These are phyloP conservation scores for Dactylellina parvicollis DNA, from an alignment of 2,329 filamentous ascomycete species.

Conservation along the genomic window DNA sequence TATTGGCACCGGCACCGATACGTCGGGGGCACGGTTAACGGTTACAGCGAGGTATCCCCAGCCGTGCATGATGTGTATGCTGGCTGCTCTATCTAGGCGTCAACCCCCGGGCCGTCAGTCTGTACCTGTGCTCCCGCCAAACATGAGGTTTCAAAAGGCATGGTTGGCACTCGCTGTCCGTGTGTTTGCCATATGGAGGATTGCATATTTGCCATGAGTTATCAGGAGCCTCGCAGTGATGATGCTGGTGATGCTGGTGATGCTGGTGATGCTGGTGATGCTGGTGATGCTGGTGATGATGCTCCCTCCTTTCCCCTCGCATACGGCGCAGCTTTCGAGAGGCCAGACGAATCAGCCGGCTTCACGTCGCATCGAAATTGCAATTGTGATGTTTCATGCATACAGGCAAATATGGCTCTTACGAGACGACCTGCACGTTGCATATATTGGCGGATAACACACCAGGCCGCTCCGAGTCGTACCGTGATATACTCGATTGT, in stretches of 20 bases:
- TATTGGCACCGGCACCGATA: neutral
- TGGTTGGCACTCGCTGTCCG: neutral
- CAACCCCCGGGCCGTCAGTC: neutral
- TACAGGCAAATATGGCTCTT: constrained; percentile 24
- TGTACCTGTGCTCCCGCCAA: constrained; percentile 16
- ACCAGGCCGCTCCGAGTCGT: constrained; percentile 27
- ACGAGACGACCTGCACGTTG: neutral
- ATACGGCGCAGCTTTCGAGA: constrained; percentile 4
- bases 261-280: neutral
- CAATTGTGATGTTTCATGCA: constrained; percentile 13
- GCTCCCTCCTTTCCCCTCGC: constrained; percentile 17
- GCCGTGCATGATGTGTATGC: neutral
- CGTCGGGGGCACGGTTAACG: too few species aligned
- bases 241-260: neutral
- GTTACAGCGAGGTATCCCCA: neutral
- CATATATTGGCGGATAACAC: constrained; percentile 16
- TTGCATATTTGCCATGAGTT: neutral
- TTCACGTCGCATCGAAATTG: constrained; percentile 36
- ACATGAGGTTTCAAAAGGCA: constrained; percentile 11
- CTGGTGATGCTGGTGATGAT: neutral
- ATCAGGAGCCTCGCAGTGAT: neutral
- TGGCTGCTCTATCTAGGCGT: constrained; percentile 3
- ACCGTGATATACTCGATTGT: constrained; percentile 40
- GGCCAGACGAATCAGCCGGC: constrained; percentile 11
- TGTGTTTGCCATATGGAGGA: constrained; percentile 8